Conservation (phyloP, 2,329 filamentous ascomycete species). For the Colletotrichum liriopes region DNA sequence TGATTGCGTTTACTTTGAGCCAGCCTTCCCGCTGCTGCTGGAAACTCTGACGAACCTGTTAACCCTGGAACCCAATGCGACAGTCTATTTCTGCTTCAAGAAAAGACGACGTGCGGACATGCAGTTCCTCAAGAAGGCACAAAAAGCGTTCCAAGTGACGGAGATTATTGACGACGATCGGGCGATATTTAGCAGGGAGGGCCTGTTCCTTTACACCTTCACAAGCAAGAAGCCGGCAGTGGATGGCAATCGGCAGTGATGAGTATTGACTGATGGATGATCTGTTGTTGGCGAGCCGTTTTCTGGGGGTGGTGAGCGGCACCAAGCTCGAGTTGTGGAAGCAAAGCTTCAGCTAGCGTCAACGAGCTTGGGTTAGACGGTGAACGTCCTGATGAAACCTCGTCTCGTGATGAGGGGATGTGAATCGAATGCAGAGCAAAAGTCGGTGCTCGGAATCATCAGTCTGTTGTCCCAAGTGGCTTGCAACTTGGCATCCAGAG, state of each 20-base stretch:
- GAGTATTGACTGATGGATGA: background rate
- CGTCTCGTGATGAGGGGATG: too few species aligned
- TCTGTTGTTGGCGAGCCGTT: background rate
- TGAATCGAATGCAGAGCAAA: background rate
- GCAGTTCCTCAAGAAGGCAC: conserved; percentile 81
- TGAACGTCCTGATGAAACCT: conserved; percentile 1
- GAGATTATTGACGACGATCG: conserved; percentile 75
- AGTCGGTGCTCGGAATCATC: background rate
- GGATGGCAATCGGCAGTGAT: conserved; percentile 8
- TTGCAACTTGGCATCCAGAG: background rate
- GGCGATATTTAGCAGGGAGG: conserved; percentile 69
- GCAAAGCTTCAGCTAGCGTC: background rate
- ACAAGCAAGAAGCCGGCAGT: conserved; percentile 54
- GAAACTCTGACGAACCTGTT: conserved; percentile 83
- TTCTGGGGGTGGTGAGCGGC: background rate
- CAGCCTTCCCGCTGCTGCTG: conserved; percentile 90
- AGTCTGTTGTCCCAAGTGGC: conserved; percentile 2
- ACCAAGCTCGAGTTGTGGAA: background rate
- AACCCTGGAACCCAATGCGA: conserved; percentile 76
- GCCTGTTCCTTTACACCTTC: conserved; percentile 74
- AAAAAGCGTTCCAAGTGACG: conserved; percentile 75
- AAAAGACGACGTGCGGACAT: conserved; percentile 86
- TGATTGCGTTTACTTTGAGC: conserved; percentile 98
- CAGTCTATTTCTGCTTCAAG: conserved; percentile 92
- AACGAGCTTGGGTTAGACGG: background rate